Conservation (phyloP, 371 early-diverging fungal genomes). For the Actinomucor elegans region DNA sequence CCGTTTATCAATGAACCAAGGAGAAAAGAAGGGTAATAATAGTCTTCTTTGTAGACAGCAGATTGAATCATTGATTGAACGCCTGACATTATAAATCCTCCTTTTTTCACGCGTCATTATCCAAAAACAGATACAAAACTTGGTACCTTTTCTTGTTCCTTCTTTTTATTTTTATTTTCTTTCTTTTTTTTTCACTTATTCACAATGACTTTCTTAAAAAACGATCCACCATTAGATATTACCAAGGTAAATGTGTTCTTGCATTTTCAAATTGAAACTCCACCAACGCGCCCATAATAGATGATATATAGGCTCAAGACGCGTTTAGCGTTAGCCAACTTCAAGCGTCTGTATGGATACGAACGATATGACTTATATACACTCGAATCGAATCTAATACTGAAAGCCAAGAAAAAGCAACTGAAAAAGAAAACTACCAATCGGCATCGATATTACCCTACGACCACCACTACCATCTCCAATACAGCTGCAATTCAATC, state of each 20-base stretch:
- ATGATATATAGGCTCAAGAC: constrained; percentile 24
- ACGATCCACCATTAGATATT: background rate
- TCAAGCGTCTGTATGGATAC: constrained; percentile 28
- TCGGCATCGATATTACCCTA: constrained; percentile 37
- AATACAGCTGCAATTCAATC: background rate
- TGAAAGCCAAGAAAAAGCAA: background rate
- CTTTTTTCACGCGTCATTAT: constrained; percentile 17
- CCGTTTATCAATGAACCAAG: background rate
- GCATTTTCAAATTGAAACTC: background rate
- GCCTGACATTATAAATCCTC: constrained; percentile 8
- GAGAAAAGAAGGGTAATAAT: background rate
- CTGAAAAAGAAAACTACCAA: constrained; percentile 24
- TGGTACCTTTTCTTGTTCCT: background rate
- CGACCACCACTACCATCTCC: background rate
- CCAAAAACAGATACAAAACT: constrained; percentile 7
- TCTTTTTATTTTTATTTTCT: constrained; percentile 1
- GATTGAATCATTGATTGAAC: constrained; percentile 1
- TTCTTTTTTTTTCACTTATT: background rate
- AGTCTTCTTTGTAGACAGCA: no score
- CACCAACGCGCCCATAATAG: constrained; percentile 28
- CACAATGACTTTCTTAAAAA: background rate
- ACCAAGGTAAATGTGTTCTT: background rate
- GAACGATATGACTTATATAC: constrained; percentile 21
- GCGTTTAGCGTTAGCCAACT: constrained; percentile 29
- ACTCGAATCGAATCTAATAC: constrained; percentile 28